Conservation (phyloP, 208 protist species). For the Leishmania major region DNA sequence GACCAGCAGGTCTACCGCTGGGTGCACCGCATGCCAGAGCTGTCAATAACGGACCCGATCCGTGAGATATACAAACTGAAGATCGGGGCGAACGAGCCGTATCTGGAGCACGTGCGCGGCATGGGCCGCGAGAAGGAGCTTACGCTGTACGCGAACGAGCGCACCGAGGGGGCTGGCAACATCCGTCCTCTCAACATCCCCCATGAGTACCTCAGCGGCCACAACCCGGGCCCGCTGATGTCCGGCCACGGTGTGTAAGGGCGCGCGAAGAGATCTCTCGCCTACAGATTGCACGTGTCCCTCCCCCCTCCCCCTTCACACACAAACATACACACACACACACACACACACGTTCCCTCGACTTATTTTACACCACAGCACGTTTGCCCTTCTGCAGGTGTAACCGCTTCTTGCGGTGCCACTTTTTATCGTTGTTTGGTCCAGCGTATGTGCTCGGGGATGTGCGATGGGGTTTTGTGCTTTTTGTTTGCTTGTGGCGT, state of each 20-base stretch:
- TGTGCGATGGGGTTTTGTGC: not conserved
- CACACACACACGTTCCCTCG: not conserved
- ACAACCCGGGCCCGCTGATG: slow-evolving; percentile 62
- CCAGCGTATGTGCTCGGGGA: not conserved
- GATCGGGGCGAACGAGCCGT: slow-evolving; percentile 77
- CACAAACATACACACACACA: too few relatives aligned
- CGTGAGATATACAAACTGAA: slow-evolving; percentile 72
- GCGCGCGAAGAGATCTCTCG: not conserved
- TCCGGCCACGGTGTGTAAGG: slow-evolving; percentile 29
- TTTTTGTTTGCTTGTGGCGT: not conserved
- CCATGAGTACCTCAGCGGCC: slow-evolving; percentile 62
- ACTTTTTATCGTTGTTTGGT: not conserved
- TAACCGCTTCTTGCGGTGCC: not conserved
- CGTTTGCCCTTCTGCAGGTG: not conserved
- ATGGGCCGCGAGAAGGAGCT: slow-evolving; percentile 81
- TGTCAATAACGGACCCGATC: slow-evolving; percentile 57
- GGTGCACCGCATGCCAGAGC: slow-evolving; percentile 82
- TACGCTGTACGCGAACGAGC: slow-evolving; percentile 41
- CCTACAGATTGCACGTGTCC: not conserved
- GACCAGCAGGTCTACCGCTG: slow-evolving; percentile 83
- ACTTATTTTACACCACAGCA: not conserved
- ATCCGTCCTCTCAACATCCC: slow-evolving; percentile 57
- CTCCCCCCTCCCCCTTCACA: slow-evolving; percentile 1
- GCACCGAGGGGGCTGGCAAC: slow-evolving; percentile 46
- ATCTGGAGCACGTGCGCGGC: slow-evolving; percentile 75